Evolutionary conservation across 139 green algal species (phyloP).

Genomic region (Chlorella sp.): DNA sequence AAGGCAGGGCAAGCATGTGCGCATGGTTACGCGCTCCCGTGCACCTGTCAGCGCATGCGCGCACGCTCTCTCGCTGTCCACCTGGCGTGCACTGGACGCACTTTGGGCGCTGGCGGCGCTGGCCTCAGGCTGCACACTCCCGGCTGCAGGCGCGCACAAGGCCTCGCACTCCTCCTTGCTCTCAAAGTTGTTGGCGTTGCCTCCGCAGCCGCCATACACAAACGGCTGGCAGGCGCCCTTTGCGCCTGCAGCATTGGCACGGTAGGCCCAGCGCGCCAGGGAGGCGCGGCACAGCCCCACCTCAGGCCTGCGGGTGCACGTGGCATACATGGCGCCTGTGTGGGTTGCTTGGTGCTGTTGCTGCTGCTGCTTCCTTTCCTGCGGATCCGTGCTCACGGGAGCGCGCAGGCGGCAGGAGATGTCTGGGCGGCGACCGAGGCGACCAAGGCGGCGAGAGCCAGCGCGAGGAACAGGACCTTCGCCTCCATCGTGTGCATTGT

Average conservation of each 20-base stretch:
- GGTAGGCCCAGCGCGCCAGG: conserved; percentile 1
- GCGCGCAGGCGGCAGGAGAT: background rate
- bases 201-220: conserved; percentile 16
- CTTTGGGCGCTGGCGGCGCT: too few species aligned
- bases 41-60: too few species aligned
- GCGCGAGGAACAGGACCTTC: background rate
- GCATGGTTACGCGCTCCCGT: background rate
- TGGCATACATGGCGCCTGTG: too few species aligned
- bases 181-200: conserved; percentile 21
- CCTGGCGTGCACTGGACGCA: too few species aligned
- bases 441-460: background rate
- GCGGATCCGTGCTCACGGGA: background rate
- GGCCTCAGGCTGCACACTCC: too few species aligned
- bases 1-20: too few species aligned
- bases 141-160: too few species aligned
- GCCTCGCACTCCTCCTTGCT: too few species aligned
- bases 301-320: background rate
- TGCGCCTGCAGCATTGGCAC: too few species aligned
- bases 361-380: too few species aligned
- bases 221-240: conserved; percentile 4
- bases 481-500: background rate
- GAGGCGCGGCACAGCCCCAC: conserved; percentile 7
- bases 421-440: background rate
- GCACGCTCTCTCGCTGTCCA: background rate
- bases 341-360: too few species aligned